These are phyloP conservation scores for Tetracladium setigerum DNA, from an alignment of 495 filamentous ascomycete species.

Conservation along the genomic window DNA sequence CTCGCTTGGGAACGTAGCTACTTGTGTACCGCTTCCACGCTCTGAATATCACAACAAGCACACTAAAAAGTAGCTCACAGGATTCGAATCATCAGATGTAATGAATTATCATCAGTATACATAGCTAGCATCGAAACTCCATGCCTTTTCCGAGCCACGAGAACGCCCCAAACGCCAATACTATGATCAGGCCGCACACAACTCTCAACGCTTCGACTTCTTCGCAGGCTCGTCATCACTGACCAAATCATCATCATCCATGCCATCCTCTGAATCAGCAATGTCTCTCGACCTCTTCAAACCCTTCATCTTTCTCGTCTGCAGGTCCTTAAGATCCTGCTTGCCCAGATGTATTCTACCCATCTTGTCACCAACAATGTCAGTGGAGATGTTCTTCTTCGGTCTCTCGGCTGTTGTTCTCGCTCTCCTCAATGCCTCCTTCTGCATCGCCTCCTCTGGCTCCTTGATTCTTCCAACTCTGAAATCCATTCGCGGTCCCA, in stretches of 20 bases:
- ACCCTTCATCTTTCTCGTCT: slow-evolving; percentile 99
- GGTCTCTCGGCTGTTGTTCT: slow-evolving; percentile 66
- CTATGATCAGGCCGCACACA: no score
- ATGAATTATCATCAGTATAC: no score
- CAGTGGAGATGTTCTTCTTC: slow-evolving; percentile 94
- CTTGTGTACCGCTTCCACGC: no score
- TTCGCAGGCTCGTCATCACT: slow-evolving; percentile 21
- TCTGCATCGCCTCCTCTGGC: slow-evolving; percentile 67
- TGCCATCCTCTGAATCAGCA: slow-evolving; percentile 40
- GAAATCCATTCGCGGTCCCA: slow-evolving; percentile 93
- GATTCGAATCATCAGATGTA: no score
- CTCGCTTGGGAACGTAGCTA: no score
- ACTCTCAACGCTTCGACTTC: slow-evolving; percentile 4
- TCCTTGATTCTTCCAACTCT: slow-evolving; percentile 72
- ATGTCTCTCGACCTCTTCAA: slow-evolving; percentile 70
- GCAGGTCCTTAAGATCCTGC: slow-evolving; percentile 79
- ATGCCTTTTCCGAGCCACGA: no score
- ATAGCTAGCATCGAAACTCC: no score
- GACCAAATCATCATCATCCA: slow-evolving; percentile 24
- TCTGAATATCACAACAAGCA: no score
- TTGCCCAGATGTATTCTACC: slow-evolving; percentile 87
- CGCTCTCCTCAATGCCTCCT: slow-evolving; percentile 84
- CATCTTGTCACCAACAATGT: slow-evolving; percentile 90
- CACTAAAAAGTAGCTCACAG: no score
- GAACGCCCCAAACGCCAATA: no score